Evolutionary conservation across 2,329 filamentous ascomycete species (phyloP), one percentile per base, ranked within the genome.

Genomic region (Clonostachys rhizophaga): DNA sequence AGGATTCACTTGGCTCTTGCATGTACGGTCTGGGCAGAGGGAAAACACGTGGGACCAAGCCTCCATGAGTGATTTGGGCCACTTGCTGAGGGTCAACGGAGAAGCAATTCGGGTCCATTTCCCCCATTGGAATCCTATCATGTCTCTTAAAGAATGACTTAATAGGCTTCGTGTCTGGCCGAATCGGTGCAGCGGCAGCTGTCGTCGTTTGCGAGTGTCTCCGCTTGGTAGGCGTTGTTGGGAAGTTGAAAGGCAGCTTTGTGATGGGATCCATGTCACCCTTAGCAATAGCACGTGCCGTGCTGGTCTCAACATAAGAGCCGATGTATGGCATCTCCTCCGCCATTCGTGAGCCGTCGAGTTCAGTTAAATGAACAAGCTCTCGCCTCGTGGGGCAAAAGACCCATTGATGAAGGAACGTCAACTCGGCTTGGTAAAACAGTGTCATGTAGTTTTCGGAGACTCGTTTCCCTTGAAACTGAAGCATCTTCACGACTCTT

Each of bases 381-480:
- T 82, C 71, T 49, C 84, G 75, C 40, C 78, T 75, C 36, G 75
- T 71, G 0, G 92, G 91, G 62, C 92, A 97, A 64, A 89, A 99
- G 4, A 97, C 92, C 68, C 94, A 88, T 69, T 96, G 94, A 59
- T 97, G 88, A 16, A 96, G 70, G 59, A 99, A 99, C 0, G 94
- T 97, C 55, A 89, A 73, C 65, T 99, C 94, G 0, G 94, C 94
- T 61, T 92, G 85, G 51, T 82, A 79, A 62, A 97, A 99, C 17
- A 81, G 75, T 8, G 87, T 82, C 30, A 94, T 70, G 61, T 97
- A 99, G 51, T 87, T 86, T 37, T 84, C 72, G 1, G 94, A 91
- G 10, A 99, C 79, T 56, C 84, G 86, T 62, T 95, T 91, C 16
- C 90, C 91, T 47, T 96, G 91, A 54, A 97, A 95, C 55, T 91